Base-by-base conservation (phyloP, 257 asterid species). In the Ilex aquifolium region DNA sequence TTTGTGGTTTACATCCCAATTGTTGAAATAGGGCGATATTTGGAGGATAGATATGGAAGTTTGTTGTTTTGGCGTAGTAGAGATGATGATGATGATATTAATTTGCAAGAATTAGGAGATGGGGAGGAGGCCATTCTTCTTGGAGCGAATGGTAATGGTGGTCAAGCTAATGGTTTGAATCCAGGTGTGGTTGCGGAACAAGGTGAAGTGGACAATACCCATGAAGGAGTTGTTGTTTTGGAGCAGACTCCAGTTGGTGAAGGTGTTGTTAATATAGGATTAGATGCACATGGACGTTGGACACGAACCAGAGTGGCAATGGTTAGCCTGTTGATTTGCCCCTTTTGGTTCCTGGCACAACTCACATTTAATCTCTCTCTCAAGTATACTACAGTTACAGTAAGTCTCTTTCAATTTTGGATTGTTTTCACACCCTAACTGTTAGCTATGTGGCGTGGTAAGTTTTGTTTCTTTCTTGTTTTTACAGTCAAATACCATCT, bases 321-420 rank as follows among this genome's bases (percentile, higher is more conserved):
- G 86, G 91, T 90, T 50, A 87, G 97, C 87, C 72, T 93, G 50
- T 75, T 90, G 75, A 79, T 93, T 69, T 83, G 95, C 73, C 99
- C 99, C 10, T 70, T 93, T 74, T 93, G 96, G 96, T 93, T 87
- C 68, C 62, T 90, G 57, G 99, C 99, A 1, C 99, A 93, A 67
- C 96, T 93, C 74, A 75, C 96, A 6, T 93, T 93, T 72, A 93
- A 93, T 69, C 82, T 90, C 4, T 93, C 99, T 7, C 94, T 93
- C 69, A 93, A 93, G 84, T 93, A 85, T 77, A 93, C 99, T 9
- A 79, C 97, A 15, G 97, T 93, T 40, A 93, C 99, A 5, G 99
- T 92, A 74, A 89, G 85, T 59, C 49, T 15, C 13, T 67, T n/a
- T 15, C 6, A 14, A 10, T 14, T 1, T 46, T 55, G 32, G 6